Evolutionary conservation across 306 rosid species (phyloP).

Genomic region (Mimosa bimucronata): DNA sequence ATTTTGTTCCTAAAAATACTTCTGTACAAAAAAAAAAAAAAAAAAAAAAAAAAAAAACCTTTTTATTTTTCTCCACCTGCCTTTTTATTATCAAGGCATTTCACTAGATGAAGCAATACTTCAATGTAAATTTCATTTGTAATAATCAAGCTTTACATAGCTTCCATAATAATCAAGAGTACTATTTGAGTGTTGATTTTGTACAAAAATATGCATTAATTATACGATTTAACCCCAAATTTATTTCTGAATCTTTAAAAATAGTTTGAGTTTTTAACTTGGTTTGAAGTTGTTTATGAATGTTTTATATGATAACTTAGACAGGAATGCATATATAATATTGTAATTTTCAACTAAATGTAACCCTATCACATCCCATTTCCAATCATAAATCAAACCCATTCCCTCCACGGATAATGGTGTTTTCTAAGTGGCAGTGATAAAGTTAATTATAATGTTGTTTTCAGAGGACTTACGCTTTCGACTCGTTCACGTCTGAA

Average conservation of each 20-base stretch:
- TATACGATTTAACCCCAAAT: not conserved
- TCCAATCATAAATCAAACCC: not conserved
- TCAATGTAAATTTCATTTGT: not conserved
- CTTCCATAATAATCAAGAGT: not conserved
- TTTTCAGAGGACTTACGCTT: conserved; percentile 53
- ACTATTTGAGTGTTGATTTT: not conserved
- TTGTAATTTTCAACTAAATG: conserved; percentile 10
- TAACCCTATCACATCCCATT: conserved; percentile 23
- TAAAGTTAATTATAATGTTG: not conserved
- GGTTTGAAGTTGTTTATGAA: not conserved
- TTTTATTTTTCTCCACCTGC: no score
- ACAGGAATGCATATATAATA: conserved; percentile 4
- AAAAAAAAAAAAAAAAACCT: no score
- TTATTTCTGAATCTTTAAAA: conserved; percentile 16
- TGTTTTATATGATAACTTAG: conserved; percentile 12
- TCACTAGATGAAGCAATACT: not conserved
- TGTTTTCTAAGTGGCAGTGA: not conserved
- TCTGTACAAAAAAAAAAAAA: no score
- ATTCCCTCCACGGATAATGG: not conserved
- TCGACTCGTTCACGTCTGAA: conserved; percentile 35
- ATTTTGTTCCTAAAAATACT: no score
- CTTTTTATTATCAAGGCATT: not conserved
- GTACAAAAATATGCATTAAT: not conserved
- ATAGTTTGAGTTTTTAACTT: conserved; percentile 16
- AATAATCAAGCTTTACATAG: not conserved